phyloP scores from a whole-genome alignment of 148 eudicot species.

The Diospyros kaki region DNA sequence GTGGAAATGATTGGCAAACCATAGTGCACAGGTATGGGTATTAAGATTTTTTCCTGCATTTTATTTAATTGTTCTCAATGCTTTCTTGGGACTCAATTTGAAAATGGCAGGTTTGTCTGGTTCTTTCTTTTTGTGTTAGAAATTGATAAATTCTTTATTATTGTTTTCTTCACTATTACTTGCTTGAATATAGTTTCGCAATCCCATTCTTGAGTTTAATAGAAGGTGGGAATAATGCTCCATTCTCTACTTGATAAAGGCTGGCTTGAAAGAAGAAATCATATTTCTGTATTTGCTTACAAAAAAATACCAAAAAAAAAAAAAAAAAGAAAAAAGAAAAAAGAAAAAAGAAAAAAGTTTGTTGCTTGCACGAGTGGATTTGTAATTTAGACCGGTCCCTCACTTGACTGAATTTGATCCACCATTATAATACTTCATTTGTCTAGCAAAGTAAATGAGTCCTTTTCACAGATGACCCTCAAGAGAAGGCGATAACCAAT shows the following conservation, averaged over 20 bases:
- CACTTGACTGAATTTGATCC: not conserved
- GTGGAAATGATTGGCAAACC: constrained; percentile 54
- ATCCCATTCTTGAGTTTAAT: not conserved
- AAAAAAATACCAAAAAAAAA: too few species aligned
- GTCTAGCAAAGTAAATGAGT: not conserved
- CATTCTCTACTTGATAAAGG: not conserved
- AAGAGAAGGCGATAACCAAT: not conserved
- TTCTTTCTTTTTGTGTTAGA: not conserved
- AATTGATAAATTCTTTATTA: not conserved
- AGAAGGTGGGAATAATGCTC: not conserved
- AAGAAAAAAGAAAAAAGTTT: not conserved
- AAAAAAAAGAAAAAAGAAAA: too few species aligned
- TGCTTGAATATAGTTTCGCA: not conserved
- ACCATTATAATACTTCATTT: not conserved
- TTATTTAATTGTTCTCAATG: not conserved
- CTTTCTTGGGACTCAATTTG: not conserved
- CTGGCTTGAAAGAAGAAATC: too few species aligned
- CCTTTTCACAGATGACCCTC: not conserved
- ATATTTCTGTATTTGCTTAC: too few species aligned
- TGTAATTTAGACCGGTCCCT: not conserved
- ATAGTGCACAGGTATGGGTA: constrained; percentile 76
- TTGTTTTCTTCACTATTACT: not conserved
- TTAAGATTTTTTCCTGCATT: not conserved
- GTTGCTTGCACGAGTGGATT: not conserved
- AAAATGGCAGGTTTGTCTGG: not conserved